A percentile compares a stretch with the other conserved stretches of the same genome.
Conservation (phyloP, 164 flowering plant genomes). For the Vitis riparia region DNA sequence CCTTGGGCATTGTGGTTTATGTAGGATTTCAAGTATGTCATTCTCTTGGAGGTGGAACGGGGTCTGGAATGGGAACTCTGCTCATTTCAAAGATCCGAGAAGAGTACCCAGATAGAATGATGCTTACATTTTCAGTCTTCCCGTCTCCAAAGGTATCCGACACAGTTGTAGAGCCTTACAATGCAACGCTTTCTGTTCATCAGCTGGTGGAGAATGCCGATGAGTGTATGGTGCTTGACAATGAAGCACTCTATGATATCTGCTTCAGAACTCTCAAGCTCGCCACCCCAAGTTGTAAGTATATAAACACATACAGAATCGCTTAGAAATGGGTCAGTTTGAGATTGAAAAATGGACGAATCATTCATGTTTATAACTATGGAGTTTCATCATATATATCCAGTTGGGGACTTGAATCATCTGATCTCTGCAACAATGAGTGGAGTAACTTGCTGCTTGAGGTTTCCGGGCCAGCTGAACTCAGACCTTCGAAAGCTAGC, state of each 20-base stretch:
- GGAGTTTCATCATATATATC: too few relatives aligned
- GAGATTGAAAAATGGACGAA: background rate
- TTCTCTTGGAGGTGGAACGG: constrained; percentile 35
- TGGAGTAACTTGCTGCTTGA: constrained; percentile 30
- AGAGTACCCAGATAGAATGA: constrained; percentile 31
- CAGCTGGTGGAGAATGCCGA: constrained; percentile 34
- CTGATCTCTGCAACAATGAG: constrained; percentile 34
- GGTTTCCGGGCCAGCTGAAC: constrained; percentile 30
- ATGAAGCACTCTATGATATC: constrained; percentile 32
- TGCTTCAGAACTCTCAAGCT: constrained; percentile 34
- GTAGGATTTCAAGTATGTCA: constrained; percentile 32
- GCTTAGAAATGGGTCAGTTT: background rate
- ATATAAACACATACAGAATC: background rate
- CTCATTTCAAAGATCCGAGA: constrained; percentile 31
- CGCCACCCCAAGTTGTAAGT: constrained; percentile 33
- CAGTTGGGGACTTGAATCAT: constrained; percentile 34
- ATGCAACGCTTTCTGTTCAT: constrained; percentile 32
- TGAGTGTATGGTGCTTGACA: constrained; percentile 36
- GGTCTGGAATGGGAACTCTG: constrained; percentile 32
- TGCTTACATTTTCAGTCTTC: constrained; percentile 30
- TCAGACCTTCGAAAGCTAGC: constrained; percentile 30
- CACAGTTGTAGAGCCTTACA: constrained; percentile 35
- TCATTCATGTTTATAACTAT: too few relatives aligned
- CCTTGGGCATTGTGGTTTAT: background rate
- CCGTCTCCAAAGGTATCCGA: constrained; percentile 33